These are phyloP conservation scores for Mercurialis annua DNA, from an alignment of 345 rosid species.

Conservation along the genomic window DNA sequence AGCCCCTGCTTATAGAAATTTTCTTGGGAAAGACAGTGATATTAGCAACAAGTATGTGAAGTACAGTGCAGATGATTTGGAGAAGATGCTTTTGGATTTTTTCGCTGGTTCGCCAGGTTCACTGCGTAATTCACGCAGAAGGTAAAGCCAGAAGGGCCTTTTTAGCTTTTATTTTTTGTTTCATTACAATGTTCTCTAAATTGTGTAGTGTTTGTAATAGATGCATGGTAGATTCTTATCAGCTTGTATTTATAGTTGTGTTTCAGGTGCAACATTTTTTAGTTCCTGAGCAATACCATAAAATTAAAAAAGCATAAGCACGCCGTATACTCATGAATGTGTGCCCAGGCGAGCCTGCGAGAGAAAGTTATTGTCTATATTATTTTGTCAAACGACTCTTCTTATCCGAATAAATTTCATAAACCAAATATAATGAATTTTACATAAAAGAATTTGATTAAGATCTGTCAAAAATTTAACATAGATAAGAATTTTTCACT, in stretches of 20 bases:
- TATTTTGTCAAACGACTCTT: too few relatives aligned
- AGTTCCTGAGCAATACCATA: not conserved
- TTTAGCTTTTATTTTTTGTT: not conserved
- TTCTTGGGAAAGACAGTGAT: constrained; percentile 39
- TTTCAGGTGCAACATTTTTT: not conserved
- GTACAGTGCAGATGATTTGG: constrained; percentile 57
- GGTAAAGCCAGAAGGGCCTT: constrained; percentile 28
- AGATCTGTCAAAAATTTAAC: too few relatives aligned
- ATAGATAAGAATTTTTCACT: too few relatives aligned
- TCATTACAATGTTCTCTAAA: not conserved
- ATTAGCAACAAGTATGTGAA: constrained; percentile 55
- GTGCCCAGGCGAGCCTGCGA: too few relatives aligned
- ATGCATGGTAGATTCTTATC: not conserved
- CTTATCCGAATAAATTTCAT: too few relatives aligned
- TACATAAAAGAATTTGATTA: too few relatives aligned
- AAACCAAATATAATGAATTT: too few relatives aligned
- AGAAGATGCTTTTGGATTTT: constrained; percentile 52
- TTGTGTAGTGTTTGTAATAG: constrained; percentile 2
- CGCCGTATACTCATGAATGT: too few relatives aligned
- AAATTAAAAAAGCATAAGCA: too few relatives aligned
- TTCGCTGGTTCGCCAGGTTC: constrained; percentile 50
- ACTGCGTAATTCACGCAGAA: constrained; percentile 42
- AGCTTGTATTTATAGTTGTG: not conserved
- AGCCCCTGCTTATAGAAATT: constrained; percentile 62
- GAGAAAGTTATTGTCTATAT: too few relatives aligned